These are phyloP conservation scores for Candida nonsorbophila DNA, from an alignment of 805 yeast species.

Conservation along the genomic window DNA sequence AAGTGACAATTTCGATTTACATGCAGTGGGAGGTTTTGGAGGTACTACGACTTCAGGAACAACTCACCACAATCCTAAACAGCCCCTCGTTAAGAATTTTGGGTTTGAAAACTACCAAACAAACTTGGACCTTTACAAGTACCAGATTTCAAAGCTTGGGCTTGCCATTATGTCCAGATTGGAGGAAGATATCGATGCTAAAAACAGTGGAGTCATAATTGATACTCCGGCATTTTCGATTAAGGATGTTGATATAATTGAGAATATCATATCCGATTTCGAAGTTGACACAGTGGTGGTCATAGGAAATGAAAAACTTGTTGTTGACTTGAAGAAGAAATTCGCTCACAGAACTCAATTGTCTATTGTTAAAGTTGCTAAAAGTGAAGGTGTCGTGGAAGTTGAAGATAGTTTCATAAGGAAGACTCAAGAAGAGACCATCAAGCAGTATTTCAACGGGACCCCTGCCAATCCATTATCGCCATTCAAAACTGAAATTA, in stretches of 20 bases:
- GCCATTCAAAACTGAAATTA: constrained; percentile 81
- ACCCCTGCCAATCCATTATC: constrained; percentile 58
- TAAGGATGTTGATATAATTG: constrained; percentile 47
- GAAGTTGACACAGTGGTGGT: constrained; percentile 58
- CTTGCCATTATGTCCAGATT: constrained; percentile 44
- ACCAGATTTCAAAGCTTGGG: constrained; percentile 45
- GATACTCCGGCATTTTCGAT: constrained; percentile 67
- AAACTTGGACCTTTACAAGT: constrained; percentile 53
- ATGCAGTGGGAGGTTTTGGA: constrained; percentile 68
- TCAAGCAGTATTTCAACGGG: constrained; percentile 90
- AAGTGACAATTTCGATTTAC: constrained; percentile 75
- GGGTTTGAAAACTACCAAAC: constrained; percentile 61
- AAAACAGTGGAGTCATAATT: constrained; percentile 55
- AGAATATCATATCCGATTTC: constrained; percentile 54
- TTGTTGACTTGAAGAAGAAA: constrained; percentile 56
- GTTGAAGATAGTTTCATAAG: constrained; percentile 65
- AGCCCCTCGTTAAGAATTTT: constrained; percentile 77
- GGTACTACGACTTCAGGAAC: constrained; percentile 64
- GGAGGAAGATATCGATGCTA: constrained; percentile 41
- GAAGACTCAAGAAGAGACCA: constrained; percentile 66
- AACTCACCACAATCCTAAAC: constrained; percentile 75
- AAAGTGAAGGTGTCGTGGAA: constrained; percentile 74
- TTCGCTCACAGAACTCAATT: constrained; percentile 34
- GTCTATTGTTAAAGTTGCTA: constrained; percentile 55
- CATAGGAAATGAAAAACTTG: constrained; percentile 69